A percentile compares a stretch with the other conserved stretches of the same genome.
These are phyloP conservation scores for Colletotrichum cuscutae DNA, from an alignment of 2,329 filamentous ascomycete species.

Conservation along the genomic window DNA sequence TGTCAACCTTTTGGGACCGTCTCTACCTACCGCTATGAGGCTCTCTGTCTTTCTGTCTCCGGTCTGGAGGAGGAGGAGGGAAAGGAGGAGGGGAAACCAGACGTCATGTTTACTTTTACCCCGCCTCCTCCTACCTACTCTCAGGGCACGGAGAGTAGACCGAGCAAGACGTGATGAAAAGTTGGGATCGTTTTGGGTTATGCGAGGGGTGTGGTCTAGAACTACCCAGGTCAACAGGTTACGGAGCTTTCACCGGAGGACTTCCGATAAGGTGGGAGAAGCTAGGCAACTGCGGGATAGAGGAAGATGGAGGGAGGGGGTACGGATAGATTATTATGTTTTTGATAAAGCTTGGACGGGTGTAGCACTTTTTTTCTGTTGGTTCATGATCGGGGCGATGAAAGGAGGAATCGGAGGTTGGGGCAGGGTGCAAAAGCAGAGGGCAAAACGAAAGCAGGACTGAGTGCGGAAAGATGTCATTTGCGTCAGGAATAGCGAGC, in stretches of 20 bases:
- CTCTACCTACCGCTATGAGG: not conserved
- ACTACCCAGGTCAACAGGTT: not conserved
- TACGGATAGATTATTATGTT: not conserved
- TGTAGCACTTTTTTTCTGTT: not conserved
- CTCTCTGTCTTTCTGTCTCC: too few species aligned
- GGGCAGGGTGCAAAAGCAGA: not conserved
- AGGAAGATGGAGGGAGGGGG: not conserved
- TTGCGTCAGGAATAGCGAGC: not conserved
- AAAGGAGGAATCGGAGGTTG: not conserved
- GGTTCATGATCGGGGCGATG: conserved; percentile 6
- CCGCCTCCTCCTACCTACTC: not conserved
- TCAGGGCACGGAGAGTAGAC: not conserved
- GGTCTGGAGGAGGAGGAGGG: too few species aligned
- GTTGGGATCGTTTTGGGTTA: conserved; percentile 24
- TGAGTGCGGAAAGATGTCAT: not conserved
- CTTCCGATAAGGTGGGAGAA: conserved; percentile 6
- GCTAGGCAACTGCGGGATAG: not conserved
- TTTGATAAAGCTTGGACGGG: not conserved
- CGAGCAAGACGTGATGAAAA: not conserved
- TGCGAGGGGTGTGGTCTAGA: conserved; percentile 23
- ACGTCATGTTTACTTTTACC: not conserved
- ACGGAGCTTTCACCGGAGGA: not conserved
- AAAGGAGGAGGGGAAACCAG: not conserved
- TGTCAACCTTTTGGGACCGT: not conserved
- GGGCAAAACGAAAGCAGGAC: too few species aligned